Conservation (phyloP, 495 filamentous ascomycete species). For the Cercophora newfieldiana region DNA sequence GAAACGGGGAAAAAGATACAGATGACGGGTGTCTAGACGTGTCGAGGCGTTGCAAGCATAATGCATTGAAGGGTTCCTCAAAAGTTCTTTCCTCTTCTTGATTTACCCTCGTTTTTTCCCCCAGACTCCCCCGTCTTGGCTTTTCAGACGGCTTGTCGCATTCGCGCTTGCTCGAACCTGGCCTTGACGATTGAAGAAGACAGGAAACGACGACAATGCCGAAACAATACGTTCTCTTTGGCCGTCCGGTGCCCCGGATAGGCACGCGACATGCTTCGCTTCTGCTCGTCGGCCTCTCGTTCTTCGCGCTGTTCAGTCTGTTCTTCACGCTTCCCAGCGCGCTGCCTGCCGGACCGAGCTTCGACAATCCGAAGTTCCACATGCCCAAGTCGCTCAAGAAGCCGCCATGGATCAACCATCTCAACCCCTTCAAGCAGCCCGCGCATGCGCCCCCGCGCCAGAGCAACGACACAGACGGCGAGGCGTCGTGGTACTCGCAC, state of each 20-base stretch:
- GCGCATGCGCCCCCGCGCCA: slow-evolving; percentile 74
- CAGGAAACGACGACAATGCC: slow-evolving; percentile 45
- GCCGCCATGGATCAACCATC: slow-evolving; percentile 43
- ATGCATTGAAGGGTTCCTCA: neutral
- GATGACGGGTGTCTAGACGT: neutral
- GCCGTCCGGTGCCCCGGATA: slow-evolving; percentile 45
- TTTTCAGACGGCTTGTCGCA: neutral
- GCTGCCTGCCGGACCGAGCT: slow-evolving; percentile 39
- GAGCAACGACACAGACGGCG: slow-evolving; percentile 74
- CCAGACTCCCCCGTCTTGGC: no score
- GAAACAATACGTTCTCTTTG: slow-evolving; percentile 48
- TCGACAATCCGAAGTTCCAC: slow-evolving; percentile 43
- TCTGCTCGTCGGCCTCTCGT: slow-evolving; percentile 43
- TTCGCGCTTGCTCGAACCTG: neutral
- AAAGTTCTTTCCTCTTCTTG: neutral
- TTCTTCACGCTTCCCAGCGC: slow-evolving; percentile 49
- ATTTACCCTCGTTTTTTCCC: neutral
- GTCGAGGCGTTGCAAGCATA: neutral
- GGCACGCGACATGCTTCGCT: slow-evolving; percentile 46
- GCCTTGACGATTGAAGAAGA: neutral
- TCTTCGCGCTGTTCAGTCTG: slow-evolving; percentile 49
- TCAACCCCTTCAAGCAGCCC: slow-evolving; percentile 63
- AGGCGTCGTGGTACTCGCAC: slow-evolving; percentile 81
- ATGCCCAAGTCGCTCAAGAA: slow-evolving; percentile 47
- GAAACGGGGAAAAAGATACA: neutral